Base-by-base conservation (phyloP, 768 basidiomycete genomes). In the Tylopilus sp. region DNA sequence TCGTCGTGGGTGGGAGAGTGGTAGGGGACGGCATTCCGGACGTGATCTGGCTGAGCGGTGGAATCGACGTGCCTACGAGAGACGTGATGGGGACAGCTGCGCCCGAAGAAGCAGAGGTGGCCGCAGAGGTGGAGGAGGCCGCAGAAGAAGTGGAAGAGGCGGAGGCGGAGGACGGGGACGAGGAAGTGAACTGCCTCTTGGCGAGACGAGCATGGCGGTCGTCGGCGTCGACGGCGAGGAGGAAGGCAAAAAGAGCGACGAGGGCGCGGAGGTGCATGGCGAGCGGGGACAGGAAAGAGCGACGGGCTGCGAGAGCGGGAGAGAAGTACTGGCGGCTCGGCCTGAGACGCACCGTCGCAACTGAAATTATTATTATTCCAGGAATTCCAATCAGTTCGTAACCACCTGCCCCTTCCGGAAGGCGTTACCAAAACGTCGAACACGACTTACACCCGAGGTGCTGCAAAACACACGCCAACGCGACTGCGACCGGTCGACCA, bases 11-110 rank as follows among this genome's bases (percentile, higher is more conserved):
- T 1, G 80, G 63, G 2, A 78, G 73, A 0, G 80, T 76, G 3
- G 79, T 55, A 7, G 75, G 74, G 7, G 79, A 71, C 6, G 85
- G 70, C 84, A 87, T 87, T 49, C 85, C 86, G 31, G 77, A 79
- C 2, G 77, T 82, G 45, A 90, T 81, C 47, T 70, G 72, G 22
- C 71, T 77, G 42, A 89, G 70, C 6, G 86, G 78, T 16, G 85
- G 87, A 28, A 85, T 75, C 6, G 69, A 63, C 2, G 81, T 78
- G 19, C 71, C 76, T 28, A 71, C 69, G 1, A 70, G 67, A 17
- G 63, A 58, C 3, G 67, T 63, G 34, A 16, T 13, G 8, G 17
- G 63, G 57, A 30, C 56, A 60, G 64, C 28, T 45, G 63, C 51
- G 53, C 48, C 29, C 17, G 64, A 19, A 28, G 26, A 8, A n/a